Percentiles rank a stretch among this genome's conserved stretches.
Conservation (phyloP, 257 asterid genomes). For the Petunia axillaris region DNA sequence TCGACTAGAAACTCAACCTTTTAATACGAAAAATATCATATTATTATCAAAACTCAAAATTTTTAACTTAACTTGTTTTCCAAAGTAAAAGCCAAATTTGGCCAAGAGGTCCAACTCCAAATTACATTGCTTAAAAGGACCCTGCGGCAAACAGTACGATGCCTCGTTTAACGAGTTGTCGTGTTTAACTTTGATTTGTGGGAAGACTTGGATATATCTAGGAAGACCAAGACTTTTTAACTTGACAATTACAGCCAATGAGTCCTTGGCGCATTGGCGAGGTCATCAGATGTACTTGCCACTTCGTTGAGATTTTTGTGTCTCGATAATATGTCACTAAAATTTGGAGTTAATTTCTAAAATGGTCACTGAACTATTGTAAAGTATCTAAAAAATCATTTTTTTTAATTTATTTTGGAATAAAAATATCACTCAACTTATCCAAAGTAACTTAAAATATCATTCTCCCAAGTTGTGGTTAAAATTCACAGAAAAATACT, state of each 20-base stretch:
- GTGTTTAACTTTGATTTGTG: neutral
- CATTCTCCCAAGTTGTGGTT: too few relatives aligned
- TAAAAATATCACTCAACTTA: too few relatives aligned
- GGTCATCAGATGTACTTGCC: neutral
- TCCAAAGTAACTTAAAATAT: too few relatives aligned
- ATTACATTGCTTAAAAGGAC: neutral
- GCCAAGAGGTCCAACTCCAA: neutral
- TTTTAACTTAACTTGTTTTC: neutral
- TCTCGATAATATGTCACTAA: too few relatives aligned
- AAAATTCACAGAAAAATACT: too few relatives aligned
- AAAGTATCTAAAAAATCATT: too few relatives aligned
- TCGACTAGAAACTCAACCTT: neutral
- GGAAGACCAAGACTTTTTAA: constrained; percentile 12
- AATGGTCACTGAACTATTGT: too few relatives aligned
- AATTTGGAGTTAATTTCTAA: too few relatives aligned
- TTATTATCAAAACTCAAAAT: neutral
- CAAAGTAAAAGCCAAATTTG: neutral
- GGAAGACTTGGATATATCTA: neutral
- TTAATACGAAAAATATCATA: neutral
- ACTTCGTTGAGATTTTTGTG: too few relatives aligned
- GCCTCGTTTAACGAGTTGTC: neutral
- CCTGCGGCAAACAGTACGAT: neutral
- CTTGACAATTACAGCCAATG: neutral
- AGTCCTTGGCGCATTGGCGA: neutral
- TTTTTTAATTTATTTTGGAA: too few relatives aligned